These are phyloP conservation scores for Azolla pinnata DNA, from an alignment of 75 land plant species.

Conservation along the genomic window DNA sequence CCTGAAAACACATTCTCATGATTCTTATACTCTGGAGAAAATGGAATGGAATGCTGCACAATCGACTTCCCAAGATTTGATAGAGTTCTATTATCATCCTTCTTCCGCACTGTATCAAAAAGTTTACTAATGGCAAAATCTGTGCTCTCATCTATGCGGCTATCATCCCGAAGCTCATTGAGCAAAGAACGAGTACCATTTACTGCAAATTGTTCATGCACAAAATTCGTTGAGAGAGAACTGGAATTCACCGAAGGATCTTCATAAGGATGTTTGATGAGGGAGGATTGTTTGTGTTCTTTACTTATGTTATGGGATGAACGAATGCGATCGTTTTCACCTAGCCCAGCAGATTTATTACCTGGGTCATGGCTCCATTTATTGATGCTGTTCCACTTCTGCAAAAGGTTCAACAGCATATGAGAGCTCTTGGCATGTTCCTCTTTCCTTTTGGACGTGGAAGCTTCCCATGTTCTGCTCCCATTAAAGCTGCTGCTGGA, in stretches of 20 bases:
- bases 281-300: neutral
- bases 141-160: slow-evolving; percentile 1
- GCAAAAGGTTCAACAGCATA: neutral
- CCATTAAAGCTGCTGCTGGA: neutral
- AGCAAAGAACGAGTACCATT: neutral
- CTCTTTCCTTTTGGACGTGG: neutral
- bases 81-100: neutral
- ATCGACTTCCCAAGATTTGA: neutral
- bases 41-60: neutral
- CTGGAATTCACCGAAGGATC: neutral
- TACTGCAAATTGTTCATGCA: neutral
- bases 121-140: slow-evolving; percentile 1
- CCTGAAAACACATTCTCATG: neutral
- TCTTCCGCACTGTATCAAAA: neutral
- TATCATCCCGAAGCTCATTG: neutral
- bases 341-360: neutral
- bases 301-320: neutral
- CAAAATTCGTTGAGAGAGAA: neutral
- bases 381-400: neutral
- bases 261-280: neutral
- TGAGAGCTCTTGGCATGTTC: neutral
- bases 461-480: neutral
- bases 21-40: neutral
- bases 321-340: neutral
- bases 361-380: neutral